These are phyloP conservation scores for Cryptococcus hybrid DNA, from an alignment of 1,284 basidiomycete species.

Conservation along the genomic window DNA sequence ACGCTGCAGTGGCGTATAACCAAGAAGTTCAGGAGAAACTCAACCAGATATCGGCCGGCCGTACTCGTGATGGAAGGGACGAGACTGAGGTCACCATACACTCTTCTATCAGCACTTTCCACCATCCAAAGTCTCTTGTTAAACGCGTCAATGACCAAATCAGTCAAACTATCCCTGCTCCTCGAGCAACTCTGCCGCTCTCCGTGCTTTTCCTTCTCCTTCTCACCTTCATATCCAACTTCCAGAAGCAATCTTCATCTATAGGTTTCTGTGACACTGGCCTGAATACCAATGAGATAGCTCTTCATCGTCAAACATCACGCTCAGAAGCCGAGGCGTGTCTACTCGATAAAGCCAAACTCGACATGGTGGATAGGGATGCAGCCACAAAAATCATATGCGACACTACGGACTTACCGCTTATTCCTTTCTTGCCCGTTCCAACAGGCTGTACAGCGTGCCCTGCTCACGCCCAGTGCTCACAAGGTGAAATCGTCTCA, in stretches of 20 bases:
- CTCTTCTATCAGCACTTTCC: conserved; percentile 1
- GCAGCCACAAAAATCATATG: conserved; percentile 21
- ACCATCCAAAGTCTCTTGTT: conserved; percentile 11
- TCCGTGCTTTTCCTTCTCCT: conserved; percentile 52
- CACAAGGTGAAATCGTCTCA: conserved; percentile 57
- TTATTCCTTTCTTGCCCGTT: conserved; percentile 55
- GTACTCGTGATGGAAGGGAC: conserved; percentile 1
- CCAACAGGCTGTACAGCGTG: conserved; percentile 78
- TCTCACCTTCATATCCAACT: conserved; percentile 51
- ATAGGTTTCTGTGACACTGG: conserved; percentile 82
- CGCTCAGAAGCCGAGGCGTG: conserved; percentile 60
- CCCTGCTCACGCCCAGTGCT: conserved; percentile 76
- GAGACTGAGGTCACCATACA: conserved; percentile 7
- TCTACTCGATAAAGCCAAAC: conserved; percentile 44
- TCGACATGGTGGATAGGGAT: conserved; percentile 20
- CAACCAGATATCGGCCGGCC: conserved; percentile 16
- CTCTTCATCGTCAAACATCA: conserved; percentile 45
- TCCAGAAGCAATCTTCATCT: conserved; percentile 59
- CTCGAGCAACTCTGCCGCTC: conserved; percentile 46
- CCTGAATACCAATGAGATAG: conserved; percentile 60
- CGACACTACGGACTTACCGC: conserved; percentile 54
- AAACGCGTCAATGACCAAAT: conserved; percentile 11
- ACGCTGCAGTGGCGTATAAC: conserved; percentile 33
- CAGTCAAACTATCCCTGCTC: conserved; percentile 11
- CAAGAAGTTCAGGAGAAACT: conserved; percentile 30